phyloP scores from a whole-genome alignment of 345 rosid genomes.

The Limnanthes douglasii region DNA sequence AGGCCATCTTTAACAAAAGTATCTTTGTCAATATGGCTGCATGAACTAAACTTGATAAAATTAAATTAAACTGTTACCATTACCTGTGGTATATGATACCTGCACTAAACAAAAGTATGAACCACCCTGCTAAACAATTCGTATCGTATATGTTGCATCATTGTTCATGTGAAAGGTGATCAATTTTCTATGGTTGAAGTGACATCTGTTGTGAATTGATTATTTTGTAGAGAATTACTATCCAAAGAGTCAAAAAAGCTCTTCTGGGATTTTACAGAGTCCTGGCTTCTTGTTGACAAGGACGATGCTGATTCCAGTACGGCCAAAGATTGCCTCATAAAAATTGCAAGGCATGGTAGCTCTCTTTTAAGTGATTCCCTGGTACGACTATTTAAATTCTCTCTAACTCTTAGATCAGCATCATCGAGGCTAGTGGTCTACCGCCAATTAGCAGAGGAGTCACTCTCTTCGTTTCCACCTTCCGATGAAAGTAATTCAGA shows the following conservation, averaged over 20 bases:
- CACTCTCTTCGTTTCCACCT: conserved; percentile 78
- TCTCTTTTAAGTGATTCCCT: conserved; percentile 38
- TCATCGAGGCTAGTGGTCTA: conserved; percentile 86
- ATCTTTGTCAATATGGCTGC: no score
- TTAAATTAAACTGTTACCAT: no score
- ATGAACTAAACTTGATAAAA: no score
- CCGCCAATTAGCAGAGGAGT: conserved; percentile 84
- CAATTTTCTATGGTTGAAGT: background rate
- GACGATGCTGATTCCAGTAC: conserved; percentile 32
- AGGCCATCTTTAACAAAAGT: no score
- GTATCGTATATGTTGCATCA: conserved; percentile 4
- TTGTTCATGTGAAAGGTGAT: conserved; percentile 1
- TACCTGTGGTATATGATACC: no score
- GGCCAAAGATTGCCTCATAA: conserved; percentile 69
- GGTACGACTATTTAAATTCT: conserved; percentile 65
- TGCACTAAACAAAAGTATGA: no score
- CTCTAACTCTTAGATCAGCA: conserved; percentile 73
- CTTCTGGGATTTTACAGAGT: conserved; percentile 76
- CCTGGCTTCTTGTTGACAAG: conserved; percentile 42
- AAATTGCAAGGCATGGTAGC: conserved; percentile 32
- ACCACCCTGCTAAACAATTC: no score
- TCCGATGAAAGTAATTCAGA: conserved; percentile 29
- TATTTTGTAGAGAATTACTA: conserved; percentile 49
- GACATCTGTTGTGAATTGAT: background rate
- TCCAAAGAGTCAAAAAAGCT: conserved; percentile 71